Conservation (phyloP, 805 yeast species). For the Myxozyma sirexii region DNA sequence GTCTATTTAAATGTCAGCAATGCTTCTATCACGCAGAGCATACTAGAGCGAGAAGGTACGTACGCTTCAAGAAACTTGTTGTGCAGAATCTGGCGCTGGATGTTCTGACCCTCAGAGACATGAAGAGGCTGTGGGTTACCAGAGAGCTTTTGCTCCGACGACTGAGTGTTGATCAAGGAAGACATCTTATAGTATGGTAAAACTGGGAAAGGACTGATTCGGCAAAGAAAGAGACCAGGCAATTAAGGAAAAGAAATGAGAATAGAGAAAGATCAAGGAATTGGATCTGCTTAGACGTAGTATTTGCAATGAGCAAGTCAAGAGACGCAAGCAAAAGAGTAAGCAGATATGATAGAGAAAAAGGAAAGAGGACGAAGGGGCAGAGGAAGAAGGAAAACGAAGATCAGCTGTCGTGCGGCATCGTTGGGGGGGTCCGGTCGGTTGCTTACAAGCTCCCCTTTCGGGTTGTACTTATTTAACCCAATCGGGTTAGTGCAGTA, state of each 20-base stretch:
- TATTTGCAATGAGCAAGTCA: neutral
- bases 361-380: neutral
- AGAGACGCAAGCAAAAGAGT: neutral
- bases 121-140: constrained; percentile 16
- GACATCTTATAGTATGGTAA: neutral
- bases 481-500: neutral
- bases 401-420: constrained; percentile 1
- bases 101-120: neutral
- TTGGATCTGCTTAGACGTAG: too few relatives aligned
- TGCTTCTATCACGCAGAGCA: too few relatives aligned
- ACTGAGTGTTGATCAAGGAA: neutral
- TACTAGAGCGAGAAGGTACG: too few relatives aligned
- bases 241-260: neutral
- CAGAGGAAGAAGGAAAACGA: neutral
- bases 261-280: neutral
- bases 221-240: neutral
- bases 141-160: neutral
- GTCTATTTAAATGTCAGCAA: constrained; percentile 13
- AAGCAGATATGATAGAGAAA: neutral
- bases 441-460: constrained; percentile 1
- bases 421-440: neutral
- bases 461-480: constrained; percentile 5
- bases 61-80: constrained; percentile 31
- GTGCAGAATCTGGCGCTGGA: constrained; percentile 28
- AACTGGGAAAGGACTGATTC: neutral